Evolutionary conservation across 164 flowering plant genomes (phyloP), one percentile per base, ranked within the genome.

Genomic region (Houttuynia cordata): DNA sequence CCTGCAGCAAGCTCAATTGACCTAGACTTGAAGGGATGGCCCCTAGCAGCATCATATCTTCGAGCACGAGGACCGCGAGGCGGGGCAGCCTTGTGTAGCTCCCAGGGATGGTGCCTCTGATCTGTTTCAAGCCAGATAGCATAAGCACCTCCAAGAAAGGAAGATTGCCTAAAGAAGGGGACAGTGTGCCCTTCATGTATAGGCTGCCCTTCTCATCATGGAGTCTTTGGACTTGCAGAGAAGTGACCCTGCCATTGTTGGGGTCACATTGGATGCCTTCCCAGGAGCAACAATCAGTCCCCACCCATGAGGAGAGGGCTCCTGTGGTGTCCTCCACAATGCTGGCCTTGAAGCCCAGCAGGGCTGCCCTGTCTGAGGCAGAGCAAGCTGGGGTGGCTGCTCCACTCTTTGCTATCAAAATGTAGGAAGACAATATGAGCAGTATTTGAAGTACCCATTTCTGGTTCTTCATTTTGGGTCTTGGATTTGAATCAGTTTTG

Each of bases 231-330:
- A 91, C 58, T 60, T 64, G 72, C 74, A 92, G 58, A 1, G 63
- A 67, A 58, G 72, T 79, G 34, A 92, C 90, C 37, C 93, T 79
- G 19, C 93, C 93, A 1, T 85, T 75, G 0, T 70, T 66, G 0
- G 79, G 76, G 65, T 80, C 71, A 59, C 98, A 92, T 54, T 78
- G 71, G 24, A 92, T 74, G 20, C 98, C 98, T 54, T 87, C 98
- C 98, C 98, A 92, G 53, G 79, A 89, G 61, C 98, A 92, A 70
- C 96, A 89, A 59, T 92, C 94, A 49, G 25, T 73, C 18, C 90
- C 90, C 10, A 69, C 64, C 98, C 98, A 92, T 53, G 96, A 71
- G 1, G 85, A 67, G 0, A 92, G 79, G 60, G 71, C 58, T 1
- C 65, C 88, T 17, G 98, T 87, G 7, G 96, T 89, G 76, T 87